These are phyloP conservation scores for Fonsecaea pedrosoi DNA, from an alignment of 2,329 filamentous ascomycete species.

Conservation along the genomic window DNA sequence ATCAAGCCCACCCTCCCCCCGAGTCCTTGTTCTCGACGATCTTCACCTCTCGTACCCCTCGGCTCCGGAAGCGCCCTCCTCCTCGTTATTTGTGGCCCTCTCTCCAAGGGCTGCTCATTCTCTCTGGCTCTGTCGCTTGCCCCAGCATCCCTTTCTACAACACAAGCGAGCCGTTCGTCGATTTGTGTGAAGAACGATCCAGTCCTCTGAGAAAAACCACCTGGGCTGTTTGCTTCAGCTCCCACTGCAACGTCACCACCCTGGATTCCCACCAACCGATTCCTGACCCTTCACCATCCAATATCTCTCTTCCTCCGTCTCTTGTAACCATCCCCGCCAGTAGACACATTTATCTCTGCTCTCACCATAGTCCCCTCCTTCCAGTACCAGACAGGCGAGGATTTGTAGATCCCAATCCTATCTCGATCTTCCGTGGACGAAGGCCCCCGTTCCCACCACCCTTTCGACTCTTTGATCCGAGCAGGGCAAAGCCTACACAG, in stretches of 20 bases:
- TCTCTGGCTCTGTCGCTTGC: conserved; percentile 21
- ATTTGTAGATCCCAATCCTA: conserved; percentile 16
- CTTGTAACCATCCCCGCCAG: conserved; percentile 23
- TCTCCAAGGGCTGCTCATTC: conserved; percentile 17
- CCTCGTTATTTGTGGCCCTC: conserved; percentile 20
- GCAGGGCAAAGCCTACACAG: neutral
- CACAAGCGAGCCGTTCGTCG: conserved; percentile 28
- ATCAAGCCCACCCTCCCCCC: neutral
- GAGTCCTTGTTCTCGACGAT: conserved; percentile 23
- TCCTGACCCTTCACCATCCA: conserved; percentile 20
- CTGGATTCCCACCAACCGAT: conserved; percentile 23
- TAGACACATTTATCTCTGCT: conserved; percentile 19
- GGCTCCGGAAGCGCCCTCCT: conserved; percentile 30
- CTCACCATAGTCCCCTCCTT: conserved; percentile 14
- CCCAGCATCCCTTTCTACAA: conserved; percentile 14
- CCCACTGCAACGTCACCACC: conserved; percentile 34
- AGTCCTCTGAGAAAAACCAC: conserved; percentile 12
- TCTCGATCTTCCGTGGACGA: conserved; percentile 16
- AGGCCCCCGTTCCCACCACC: neutral
- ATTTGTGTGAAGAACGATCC: conserved; percentile 22
- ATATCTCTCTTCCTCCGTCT: conserved; percentile 22
- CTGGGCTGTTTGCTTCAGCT: conserved; percentile 22
- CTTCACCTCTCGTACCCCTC: conserved; percentile 27
- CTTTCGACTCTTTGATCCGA: neutral
- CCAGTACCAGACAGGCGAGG: neutral